These are phyloP conservation scores for Oxytropis ochrocephala DNA, from an alignment of 306 rosid genomes.

Conservation along the genomic window DNA sequence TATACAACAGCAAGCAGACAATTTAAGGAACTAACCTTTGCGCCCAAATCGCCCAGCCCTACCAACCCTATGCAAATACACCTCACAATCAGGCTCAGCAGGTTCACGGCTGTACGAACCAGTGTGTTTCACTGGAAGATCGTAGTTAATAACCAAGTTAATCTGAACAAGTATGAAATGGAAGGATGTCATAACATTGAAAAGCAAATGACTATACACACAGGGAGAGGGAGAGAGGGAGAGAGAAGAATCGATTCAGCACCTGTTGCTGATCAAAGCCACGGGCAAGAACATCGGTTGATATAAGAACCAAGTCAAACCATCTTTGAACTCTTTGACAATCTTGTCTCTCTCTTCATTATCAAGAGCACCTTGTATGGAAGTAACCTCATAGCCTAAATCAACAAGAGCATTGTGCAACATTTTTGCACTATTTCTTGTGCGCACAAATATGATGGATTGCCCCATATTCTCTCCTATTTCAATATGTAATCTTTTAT, in stretches of 20 bases:
- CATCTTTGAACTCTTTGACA: slow-evolving; percentile 74
- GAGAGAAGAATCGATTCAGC: background rate
- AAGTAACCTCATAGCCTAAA: slow-evolving; percentile 62
- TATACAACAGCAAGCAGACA: background rate
- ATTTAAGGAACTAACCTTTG: slow-evolving; percentile 50
- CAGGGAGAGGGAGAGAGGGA: background rate
- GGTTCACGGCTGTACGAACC: slow-evolving; percentile 5
- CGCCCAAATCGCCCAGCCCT: slow-evolving; percentile 93
- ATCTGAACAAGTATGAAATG: slow-evolving; percentile 32
- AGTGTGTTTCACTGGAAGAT: slow-evolving; percentile 58
- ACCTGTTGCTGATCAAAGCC: slow-evolving; percentile 95
- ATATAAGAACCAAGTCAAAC: slow-evolving; percentile 76
- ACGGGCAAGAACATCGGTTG: slow-evolving; percentile 79
- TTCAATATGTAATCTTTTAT: slow-evolving; percentile 61
- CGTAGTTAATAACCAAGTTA: slow-evolving; percentile 80
- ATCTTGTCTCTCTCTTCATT: slow-evolving; percentile 70
- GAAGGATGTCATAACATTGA: slow-evolving; percentile 9
- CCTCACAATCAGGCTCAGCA: slow-evolving; percentile 76
- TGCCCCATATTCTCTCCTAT: slow-evolving; percentile 88
- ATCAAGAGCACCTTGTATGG: slow-evolving; percentile 65
- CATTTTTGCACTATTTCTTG: slow-evolving; percentile 57
- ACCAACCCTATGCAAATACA: slow-evolving; percentile 81
- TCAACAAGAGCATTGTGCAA: slow-evolving; percentile 55
- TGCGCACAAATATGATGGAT: slow-evolving; percentile 73
- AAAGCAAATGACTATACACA: background rate